Percentiles rank a stretch among this genome's conserved stretches.
phyloP scores from a whole-genome alignment of 1,139 yeast species.

The Candida frijolesensis region DNA sequence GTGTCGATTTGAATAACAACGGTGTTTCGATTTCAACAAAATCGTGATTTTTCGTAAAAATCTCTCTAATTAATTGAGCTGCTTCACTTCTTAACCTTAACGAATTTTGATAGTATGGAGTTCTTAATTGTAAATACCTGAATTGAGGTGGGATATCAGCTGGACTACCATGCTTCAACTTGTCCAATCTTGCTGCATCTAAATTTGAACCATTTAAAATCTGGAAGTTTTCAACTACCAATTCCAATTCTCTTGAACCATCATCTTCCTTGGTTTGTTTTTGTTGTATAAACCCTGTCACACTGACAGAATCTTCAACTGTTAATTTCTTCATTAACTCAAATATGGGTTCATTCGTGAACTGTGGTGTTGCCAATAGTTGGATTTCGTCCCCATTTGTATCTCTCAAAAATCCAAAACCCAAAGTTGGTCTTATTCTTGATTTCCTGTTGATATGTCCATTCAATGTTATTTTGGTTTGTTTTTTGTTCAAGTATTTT shows the following conservation, averaged over 20 bases:
- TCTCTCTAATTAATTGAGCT: conserved; percentile 54
- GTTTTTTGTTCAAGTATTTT: conserved; percentile 17
- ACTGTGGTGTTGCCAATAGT: conserved; percentile 51
- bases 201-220: conserved; percentile 67
- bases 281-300: conserved; percentile 55
- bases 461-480: conserved; percentile 43
- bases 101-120: conserved; percentile 58
- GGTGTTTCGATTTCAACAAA: conserved; percentile 95
- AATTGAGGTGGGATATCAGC: conserved; percentile 72
- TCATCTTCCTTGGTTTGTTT: conserved; percentile 26
- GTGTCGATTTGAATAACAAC: conserved; percentile 87
- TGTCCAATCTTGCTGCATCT: conserved; percentile 71
- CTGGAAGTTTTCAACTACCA: conserved; percentile 53
- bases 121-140: conserved; percentile 78
- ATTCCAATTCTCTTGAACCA: conserved; percentile 49
- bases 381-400: conserved; percentile 68
- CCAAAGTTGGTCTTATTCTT: conserved; percentile 45
- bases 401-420: conserved; percentile 78
- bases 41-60: conserved; percentile 43
- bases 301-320: conserved; percentile 75
- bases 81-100: conserved; percentile 64
- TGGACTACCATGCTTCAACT: conserved; percentile 51
- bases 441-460: conserved; percentile 88
- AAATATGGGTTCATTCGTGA: conserved; percentile 31
- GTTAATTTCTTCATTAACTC: conserved; percentile 51